Base-by-base conservation (phyloP, 192 early-diverging fungal species). In the Chytriomyces sp. region DNA sequence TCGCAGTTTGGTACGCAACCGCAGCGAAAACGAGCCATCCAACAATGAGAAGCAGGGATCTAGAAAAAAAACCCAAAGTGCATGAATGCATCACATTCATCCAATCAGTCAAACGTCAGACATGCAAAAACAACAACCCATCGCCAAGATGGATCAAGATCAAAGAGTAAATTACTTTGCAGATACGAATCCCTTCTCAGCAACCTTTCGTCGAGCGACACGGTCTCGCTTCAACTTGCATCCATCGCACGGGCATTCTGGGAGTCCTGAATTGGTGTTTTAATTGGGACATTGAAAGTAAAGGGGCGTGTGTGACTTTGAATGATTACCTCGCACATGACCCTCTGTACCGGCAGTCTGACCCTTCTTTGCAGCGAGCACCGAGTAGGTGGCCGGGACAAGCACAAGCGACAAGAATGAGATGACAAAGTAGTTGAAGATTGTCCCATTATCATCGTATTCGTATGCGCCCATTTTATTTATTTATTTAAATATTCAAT, bases 371-470 rank as follows among this genome's bases (percentile, higher is more conserved):
- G 49, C 73, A 7, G 61, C 18, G 3, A 77, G 57, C 8, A 45
- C 13, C 2, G 66, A 77, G 71, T 64, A 82, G 10, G 85, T 95
- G 43, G 86, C 79, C 2, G 97, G 97, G 45, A 97, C 81, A 63
- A 98, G 87, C 61, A 93, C 86, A 35, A 99, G 81, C 44, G 89
- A 86, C 67, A 98, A 87, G 64, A 96, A 82, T 2, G 96, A 92
- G 72, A 97, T 77, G 35, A 96, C 84, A 85, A 96, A 99, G 87
- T 94, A 97, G 84, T 93, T 91, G 87, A 98, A 99, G 76, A 92
- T 94, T 74, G 94, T 92, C 43, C 97, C 97, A 76, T 91, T 88
- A 81, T 96, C 94, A 83, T 99, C 97, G 80, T 97, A 99, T 64
- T 87, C 90, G 88, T 98, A 98, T 80, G 94, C 89, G 68, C 88